Evolutionary conservation across 1,139 yeast genomes (phyloP), one percentile per base, ranked within the genome.

Genomic region (Diutina catenulata): DNA sequence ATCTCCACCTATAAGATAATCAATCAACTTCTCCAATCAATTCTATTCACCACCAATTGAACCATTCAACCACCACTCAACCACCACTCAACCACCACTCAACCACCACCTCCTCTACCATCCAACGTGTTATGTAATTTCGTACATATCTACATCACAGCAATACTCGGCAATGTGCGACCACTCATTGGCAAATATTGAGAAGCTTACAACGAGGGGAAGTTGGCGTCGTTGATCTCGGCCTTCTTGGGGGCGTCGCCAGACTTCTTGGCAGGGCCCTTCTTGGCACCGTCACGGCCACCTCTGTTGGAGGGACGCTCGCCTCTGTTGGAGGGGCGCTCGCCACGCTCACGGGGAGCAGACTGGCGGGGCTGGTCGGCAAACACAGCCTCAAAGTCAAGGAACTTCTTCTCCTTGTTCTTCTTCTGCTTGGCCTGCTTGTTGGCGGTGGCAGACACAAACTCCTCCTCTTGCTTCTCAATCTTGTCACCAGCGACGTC

Each of bases 381-480:
- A 54, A 79, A 79, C 41, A 70, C 61, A 45, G 84, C 80, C 47
- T 74, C 73, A 50, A 79, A 63, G 48, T 79, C 83, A 57, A 81
- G 70, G 59, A 76, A 66, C 55, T 68, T 71, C 76, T 80, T 81
- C 56, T 75, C 75, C 70, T 80, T 80, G 55, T 63, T 68, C 44
- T 75, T 67, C 70, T 79, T 80, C 49, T 68, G 56, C 62, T 69
- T 80, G 49, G 63, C 49, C 62, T 71, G 70, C 74, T 80, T 81
- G 56, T 64, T 60, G 51, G 64, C 62, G 48, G 82, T 60, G 38
- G 82, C 63, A 43, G 68, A 68, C 49, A 74, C 62, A 59, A 65
- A 76, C 60, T 22, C 28, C 35, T 37, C 36, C 20, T 40, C 37
- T 39, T 41, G 41, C 48, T 46, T 46, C 39, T 42, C 43, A 38